phyloP scores from a whole-genome alignment of 805 yeast species.

The Candida quercuum region DNA sequence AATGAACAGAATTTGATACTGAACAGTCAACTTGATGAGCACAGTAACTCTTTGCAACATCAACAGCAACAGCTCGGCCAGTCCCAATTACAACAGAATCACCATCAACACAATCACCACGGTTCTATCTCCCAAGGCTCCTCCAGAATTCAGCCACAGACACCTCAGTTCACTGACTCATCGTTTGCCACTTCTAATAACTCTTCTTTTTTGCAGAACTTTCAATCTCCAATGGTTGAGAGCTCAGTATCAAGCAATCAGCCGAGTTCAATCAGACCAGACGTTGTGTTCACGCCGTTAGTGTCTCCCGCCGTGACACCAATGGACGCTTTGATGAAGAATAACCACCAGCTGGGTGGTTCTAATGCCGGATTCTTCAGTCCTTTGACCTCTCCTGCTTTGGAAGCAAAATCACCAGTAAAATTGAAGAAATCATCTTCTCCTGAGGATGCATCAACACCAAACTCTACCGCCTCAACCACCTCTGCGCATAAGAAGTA shows the following conservation, averaged over 20 bases:
- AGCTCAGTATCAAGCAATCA: slow-evolving; percentile 1
- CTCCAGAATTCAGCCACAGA: slow-evolving; percentile 13
- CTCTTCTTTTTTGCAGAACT: slow-evolving; percentile 10
- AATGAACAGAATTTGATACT: background rate
- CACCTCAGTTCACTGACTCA: slow-evolving; percentile 18
- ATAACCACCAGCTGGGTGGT: slow-evolving; percentile 3
- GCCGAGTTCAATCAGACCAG: slow-evolving; percentile 38
- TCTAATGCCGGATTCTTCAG: slow-evolving; percentile 24
- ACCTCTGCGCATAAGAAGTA: slow-evolving; percentile 13
- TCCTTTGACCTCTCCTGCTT: slow-evolving; percentile 66
- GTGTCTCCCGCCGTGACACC: slow-evolving; percentile 76
- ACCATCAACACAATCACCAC: background rate
- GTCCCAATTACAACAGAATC: background rate
- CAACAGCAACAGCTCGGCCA: background rate
- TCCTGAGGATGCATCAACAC: slow-evolving; percentile 16
- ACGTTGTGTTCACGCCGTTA: slow-evolving; percentile 67
- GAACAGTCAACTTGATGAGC: background rate
- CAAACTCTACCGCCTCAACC: slow-evolving; percentile 1
- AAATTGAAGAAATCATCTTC: slow-evolving; percentile 16
- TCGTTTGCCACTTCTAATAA: background rate
- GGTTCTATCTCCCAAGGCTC: background rate
- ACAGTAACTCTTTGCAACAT: background rate
- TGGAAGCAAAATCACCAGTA: slow-evolving; percentile 37
- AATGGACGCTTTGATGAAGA: slow-evolving; percentile 28
- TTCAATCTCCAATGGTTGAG: slow-evolving; percentile 15